These are phyloP conservation scores for Tremellales sp. DNA, from an alignment of 1,284 basidiomycete species.

Conservation along the genomic window DNA sequence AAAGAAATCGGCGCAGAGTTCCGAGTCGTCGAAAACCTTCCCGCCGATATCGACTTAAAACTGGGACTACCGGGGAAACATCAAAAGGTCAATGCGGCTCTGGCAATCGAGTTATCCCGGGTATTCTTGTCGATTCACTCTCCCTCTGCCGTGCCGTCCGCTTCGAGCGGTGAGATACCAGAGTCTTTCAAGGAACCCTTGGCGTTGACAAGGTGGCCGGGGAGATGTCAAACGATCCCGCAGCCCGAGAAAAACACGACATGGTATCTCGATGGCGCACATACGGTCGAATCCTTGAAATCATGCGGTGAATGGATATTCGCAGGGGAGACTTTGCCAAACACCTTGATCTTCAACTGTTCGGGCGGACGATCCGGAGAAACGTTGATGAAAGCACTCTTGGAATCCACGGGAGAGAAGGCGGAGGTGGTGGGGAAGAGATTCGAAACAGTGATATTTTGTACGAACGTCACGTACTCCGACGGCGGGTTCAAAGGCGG, in stretches of 20 bases:
- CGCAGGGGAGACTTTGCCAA: slow-evolving; percentile 33
- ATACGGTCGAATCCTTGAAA: slow-evolving; percentile 84
- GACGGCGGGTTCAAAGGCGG: slow-evolving; percentile 87
- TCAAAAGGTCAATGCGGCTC: slow-evolving; percentile 82
- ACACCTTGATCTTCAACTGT: slow-evolving; percentile 91
- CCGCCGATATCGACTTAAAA: slow-evolving; percentile 31
- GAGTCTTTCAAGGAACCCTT: slow-evolving; percentile 62
- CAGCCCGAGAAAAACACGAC: slow-evolving; percentile 48
- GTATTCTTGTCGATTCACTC: slow-evolving; percentile 59
- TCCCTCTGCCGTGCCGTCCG: slow-evolving; percentile 25
- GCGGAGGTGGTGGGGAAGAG: slow-evolving; percentile 50
- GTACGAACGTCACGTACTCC: slow-evolving; percentile 90
- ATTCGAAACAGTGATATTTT: slow-evolving; percentile 87
- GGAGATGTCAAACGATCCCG: slow-evolving; percentile 86
- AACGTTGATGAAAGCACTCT: slow-evolving; percentile 64
- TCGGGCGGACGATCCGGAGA: slow-evolving; percentile 81
- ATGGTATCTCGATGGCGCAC: slow-evolving; percentile 95
- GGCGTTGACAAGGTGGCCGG: slow-evolving; percentile 79
- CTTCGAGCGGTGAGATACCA: slow-evolving; percentile 51
- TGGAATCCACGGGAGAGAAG: slow-evolving; percentile 45
- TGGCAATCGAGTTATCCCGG: slow-evolving; percentile 74
- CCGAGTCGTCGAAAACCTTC: slow-evolving; percentile 29
- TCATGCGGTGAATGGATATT: slow-evolving; percentile 77
- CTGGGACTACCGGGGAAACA: slow-evolving; percentile 84
- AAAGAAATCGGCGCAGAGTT: slow-evolving; percentile 58